These are phyloP conservation scores for Ambrosiella cleistominuta DNA, from an alignment of 2,329 filamentous ascomycete genomes.

Conservation along the genomic window DNA sequence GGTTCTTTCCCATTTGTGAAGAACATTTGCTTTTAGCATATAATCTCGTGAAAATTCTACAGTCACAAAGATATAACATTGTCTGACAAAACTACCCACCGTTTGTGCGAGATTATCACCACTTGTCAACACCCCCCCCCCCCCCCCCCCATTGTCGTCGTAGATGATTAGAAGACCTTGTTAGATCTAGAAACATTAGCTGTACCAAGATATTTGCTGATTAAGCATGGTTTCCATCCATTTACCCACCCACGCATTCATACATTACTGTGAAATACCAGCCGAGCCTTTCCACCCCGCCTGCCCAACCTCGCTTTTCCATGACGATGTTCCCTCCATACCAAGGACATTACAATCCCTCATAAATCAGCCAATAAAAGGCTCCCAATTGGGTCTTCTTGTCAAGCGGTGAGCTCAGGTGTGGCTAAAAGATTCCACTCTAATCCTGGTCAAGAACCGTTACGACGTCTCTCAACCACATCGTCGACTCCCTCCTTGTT, in stretches of 20 bases:
- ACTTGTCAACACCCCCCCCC: background rate
- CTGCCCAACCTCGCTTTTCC: background rate
- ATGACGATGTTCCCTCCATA: background rate
- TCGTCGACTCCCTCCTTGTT: background rate
- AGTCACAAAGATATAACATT: too few species aligned
- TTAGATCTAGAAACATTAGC: background rate
- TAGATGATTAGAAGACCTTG: background rate
- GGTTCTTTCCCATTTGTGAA: background rate
- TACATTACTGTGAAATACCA: too few species aligned
- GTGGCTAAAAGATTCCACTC: slow-evolving; percentile 1
- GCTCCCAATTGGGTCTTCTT: background rate
- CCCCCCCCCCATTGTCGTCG: background rate
- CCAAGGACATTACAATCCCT: background rate
- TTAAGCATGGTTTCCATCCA: too few species aligned
- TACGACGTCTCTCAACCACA: background rate
- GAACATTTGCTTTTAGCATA: background rate
- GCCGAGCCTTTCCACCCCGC: too few species aligned
- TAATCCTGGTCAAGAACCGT: background rate
- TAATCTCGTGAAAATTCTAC: background rate
- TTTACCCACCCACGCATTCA: too few species aligned
- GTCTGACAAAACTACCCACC: background rate
- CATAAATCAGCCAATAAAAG: background rate
- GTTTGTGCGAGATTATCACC: background rate
- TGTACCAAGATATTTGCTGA: background rate
- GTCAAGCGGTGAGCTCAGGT: background rate